phyloP scores from a whole-genome alignment of 306 rosid genomes.

The Lagenaria siceraria region DNA sequence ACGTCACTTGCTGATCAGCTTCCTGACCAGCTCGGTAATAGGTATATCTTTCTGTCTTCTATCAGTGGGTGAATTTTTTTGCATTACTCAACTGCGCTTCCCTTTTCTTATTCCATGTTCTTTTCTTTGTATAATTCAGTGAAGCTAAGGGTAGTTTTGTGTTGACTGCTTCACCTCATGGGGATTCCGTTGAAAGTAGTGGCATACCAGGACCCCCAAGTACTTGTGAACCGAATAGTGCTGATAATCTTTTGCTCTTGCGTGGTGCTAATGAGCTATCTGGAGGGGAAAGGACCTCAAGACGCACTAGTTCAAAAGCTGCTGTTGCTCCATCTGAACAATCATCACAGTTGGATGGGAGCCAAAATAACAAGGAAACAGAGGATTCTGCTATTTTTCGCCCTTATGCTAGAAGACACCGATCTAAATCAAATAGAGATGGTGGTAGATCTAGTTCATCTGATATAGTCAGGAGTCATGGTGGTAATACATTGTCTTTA shows the following conservation, averaged over 20 bases:
- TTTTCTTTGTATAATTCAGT: conserved; percentile 29
- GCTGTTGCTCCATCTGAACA: conserved; percentile 63
- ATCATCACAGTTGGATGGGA: conserved; percentile 76
- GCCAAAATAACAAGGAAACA: conserved; percentile 72
- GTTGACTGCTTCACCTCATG: conserved; percentile 92
- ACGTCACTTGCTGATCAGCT: conserved; percentile 90
- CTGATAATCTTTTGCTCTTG: conserved; percentile 86
- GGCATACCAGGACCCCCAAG: conserved; percentile 79
- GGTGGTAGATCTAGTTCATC: conserved; percentile 37
- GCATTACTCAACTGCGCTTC: conserved; percentile 1
- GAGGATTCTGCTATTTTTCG: conserved; percentile 90
- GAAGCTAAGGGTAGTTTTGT: conserved; percentile 99
- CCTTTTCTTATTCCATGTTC: background rate
- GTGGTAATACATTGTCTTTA: conserved; percentile 25
- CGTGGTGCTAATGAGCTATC: conserved; percentile 61
- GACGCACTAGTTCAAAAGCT: conserved; percentile 47
- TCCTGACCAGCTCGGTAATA: conserved; percentile 82
- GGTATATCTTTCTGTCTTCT: conserved; percentile 30
- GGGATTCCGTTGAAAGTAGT: conserved; percentile 98
- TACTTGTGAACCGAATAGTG: conserved; percentile 81
- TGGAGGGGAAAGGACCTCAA: conserved; percentile 49
- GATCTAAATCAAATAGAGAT: conserved; percentile 79
- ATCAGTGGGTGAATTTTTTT: conserved; percentile 11
- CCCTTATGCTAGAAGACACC: conserved; percentile 92
- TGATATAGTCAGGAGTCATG: conserved; percentile 20